A percentile compares a stretch with the other conserved stretches of the same genome.
These are phyloP conservation scores for Hypomyces rosellus DNA, from an alignment of 2,329 filamentous ascomycete species.

Conservation along the genomic window DNA sequence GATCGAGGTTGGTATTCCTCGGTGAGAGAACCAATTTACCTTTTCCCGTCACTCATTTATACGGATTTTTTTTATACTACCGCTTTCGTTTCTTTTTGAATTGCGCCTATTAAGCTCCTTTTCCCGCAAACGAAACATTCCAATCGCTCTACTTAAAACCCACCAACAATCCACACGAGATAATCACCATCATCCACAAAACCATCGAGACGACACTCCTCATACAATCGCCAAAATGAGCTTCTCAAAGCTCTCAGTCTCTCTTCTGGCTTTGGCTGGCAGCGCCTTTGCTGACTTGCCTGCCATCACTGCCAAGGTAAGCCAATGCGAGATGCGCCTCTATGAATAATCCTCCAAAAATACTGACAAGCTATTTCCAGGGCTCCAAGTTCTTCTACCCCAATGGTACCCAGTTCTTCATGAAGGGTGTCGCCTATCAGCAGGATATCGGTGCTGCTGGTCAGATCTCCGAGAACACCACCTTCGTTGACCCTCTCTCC, in stretches of 20 bases:
- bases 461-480: constrained; percentile 36
- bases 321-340: constrained; percentile 5
- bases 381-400: constrained; percentile 87
- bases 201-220: neutral
- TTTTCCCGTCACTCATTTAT: constrained; percentile 26
- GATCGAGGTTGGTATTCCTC: constrained; percentile 18
- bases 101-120: neutral
- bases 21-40: constrained; percentile 14
- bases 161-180: too few relatives aligned
- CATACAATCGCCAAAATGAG: constrained; percentile 24
- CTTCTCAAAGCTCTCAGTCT: constrained; percentile 24
- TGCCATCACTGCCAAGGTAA: constrained; percentile 64
- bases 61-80: constrained; percentile 5
- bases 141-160: constrained; percentile 5
- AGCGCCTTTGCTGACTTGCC: constrained; percentile 41
- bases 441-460: constrained; percentile 59
- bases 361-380: constrained; percentile 29
- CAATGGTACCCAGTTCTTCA: constrained; percentile 63
- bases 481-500: constrained; percentile 78
- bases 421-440: constrained; percentile 94
- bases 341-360: neutral
- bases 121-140: neutral
- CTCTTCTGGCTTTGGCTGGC: constrained; percentile 36
- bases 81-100: too few relatives aligned
- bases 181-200: neutral